Evolutionary conservation across 148 eudicot genomes (phyloP), one percentile per base, ranked within the genome.

Genomic region (Rhododendron kiyosumense): DNA sequence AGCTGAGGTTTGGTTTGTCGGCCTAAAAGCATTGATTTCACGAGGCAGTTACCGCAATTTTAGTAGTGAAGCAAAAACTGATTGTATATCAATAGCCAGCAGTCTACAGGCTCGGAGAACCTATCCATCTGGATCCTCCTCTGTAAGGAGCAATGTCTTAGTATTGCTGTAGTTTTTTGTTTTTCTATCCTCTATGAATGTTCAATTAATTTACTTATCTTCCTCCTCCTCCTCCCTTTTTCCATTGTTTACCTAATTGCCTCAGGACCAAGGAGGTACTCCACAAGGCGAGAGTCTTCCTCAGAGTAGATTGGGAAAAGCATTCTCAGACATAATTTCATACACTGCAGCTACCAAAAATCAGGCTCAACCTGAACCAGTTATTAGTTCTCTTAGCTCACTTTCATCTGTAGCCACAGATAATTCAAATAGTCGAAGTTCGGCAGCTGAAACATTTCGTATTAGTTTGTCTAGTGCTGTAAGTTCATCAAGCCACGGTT

Each of bases 1-100:
- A 93, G 96, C 98, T 81, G 98, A 96, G 87, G 94, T 92, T 83
- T 96, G 99, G 99, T 92, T 95, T 90, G 91, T 90, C 54, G 98
- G 93, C 87, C 92, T 96, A 48, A 95, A 96, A 89, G 97, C 98
- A 59, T 86, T 96, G 84, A 92, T 93, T 89, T 87, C 95, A 79
- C 90, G 87, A 84, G 86, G 88, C 80, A 90, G 90, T 88, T 81
- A 87, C 90, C 93, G 90, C 61, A 92, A 84, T 63, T 78, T 65
- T 86, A 92, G 89, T 90, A 84, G 87, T 83, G 96, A 95, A 86
- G 83, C 90, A 86, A 93, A 91, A 86, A 91, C 79, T 22, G 93
- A 91, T 77, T 89, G 43, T 85, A 32, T 87, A 80, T 85, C 93
- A 85, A 80, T 91, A 20, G 97, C 90, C 78, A 90, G 93, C 78